A percentile compares a stretch with the other conserved stretches of the same genome.
Conservation (phyloP, 2,329 filamentous ascomycete genomes). For the Cercospora beticola region DNA sequence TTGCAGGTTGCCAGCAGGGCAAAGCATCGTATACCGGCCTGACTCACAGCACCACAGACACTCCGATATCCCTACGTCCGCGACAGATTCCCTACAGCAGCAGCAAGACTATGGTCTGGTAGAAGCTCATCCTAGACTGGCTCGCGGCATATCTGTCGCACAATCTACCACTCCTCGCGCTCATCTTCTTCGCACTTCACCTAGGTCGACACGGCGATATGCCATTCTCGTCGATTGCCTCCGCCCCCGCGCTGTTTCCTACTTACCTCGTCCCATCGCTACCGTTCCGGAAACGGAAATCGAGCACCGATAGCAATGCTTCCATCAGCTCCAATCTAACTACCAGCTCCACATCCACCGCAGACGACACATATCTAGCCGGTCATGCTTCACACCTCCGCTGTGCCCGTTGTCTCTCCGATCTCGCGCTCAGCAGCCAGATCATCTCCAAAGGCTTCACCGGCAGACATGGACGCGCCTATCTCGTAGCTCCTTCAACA, state of each 20-base stretch:
- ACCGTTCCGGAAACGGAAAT: conserved; percentile 50
- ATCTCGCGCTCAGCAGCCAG: conserved; percentile 58
- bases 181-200: neutral
- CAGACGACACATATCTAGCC: conserved; percentile 42
- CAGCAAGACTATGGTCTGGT: conserved; percentile 9
- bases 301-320: conserved; percentile 40
- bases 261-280: conserved; percentile 52
- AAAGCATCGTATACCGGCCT: neutral
- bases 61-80: neutral
- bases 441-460: conserved; percentile 67
- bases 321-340: conserved; percentile 38
- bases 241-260: conserved; percentile 48
- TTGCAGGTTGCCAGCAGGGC: neutral
- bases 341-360: conserved; percentile 20
- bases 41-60: neutral
- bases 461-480: conserved; percentile 63
- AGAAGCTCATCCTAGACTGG: conserved; percentile 3
- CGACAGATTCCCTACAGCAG: neutral
- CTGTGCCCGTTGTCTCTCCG: conserved; percentile 59
- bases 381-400: conserved; percentile 56
- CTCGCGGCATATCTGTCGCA: conserved; percentile 1
- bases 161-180: conserved; percentile 1
- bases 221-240: conserved; percentile 33
- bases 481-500: conserved; percentile 56
- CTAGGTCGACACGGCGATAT: conserved; percentile 17